phyloP scores from a whole-genome alignment of 2,329 filamentous ascomycete species.

The Pseudogymnoascus sp. region DNA sequence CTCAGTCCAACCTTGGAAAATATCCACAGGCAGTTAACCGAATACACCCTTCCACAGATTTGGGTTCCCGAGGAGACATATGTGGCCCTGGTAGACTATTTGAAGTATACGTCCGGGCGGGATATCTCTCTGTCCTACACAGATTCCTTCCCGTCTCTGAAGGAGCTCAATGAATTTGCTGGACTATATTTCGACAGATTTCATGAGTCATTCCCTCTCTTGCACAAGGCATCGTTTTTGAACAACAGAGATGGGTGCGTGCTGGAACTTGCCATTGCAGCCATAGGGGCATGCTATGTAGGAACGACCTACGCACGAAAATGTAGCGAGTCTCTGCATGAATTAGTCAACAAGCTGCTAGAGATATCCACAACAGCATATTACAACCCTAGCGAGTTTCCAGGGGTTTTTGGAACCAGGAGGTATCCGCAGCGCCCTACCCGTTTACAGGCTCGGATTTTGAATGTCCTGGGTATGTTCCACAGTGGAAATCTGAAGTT shows the following conservation, averaged over 20 bases:
- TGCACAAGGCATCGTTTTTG: constrained; percentile 12
- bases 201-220: constrained; percentile 11
- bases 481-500: constrained; percentile 10
- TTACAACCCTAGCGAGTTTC: neutral
- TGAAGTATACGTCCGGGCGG: neutral
- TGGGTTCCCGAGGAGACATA: constrained; percentile 10
- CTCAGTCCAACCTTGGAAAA: constrained; percentile 5
- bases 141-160: constrained; percentile 6
- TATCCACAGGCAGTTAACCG: neutral
- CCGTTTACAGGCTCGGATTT: constrained; percentile 9
- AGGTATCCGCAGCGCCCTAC: constrained; percentile 7
- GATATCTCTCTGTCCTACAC: neutral
- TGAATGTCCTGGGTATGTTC: constrained; percentile 12
- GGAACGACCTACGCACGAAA: constrained; percentile 1
- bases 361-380: constrained; percentile 6
- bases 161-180: constrained; percentile 11
- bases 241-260: neutral
- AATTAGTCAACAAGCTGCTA: constrained; percentile 7
- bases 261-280: constrained; percentile 6
- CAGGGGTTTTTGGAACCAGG: constrained; percentile 2
- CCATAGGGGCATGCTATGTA: constrained; percentile 11
- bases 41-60: constrained; percentile 6
- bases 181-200: constrained; percentile 14
- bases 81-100: constrained; percentile 3
- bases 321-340: constrained; percentile 9